A percentile compares a stretch with the other conserved stretches of the same genome.
Conservation (phyloP, 73 alveolate genomes). For the Paramecium tetraurelia region DNA sequence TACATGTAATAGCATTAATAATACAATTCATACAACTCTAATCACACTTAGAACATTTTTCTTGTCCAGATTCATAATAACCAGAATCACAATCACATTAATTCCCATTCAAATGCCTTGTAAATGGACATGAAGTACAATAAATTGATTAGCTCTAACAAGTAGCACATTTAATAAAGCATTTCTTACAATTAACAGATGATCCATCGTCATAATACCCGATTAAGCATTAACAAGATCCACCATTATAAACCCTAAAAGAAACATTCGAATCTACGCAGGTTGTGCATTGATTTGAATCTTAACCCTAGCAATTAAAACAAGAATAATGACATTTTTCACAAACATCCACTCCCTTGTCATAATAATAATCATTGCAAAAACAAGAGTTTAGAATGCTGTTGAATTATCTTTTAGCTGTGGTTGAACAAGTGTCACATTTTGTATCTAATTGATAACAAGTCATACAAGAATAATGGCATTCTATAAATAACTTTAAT, state of each 20-base stretch:
- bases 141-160: not conserved
- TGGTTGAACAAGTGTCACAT: not conserved
- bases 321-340: not conserved
- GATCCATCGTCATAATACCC: constrained; percentile 18
- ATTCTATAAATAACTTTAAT: not conserved
- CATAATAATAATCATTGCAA: not conserved
- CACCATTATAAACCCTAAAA: not conserved
- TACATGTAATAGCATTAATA: not conserved
- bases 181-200: not conserved
- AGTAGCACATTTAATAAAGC: not conserved
- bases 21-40: not conserved
- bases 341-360: not conserved
- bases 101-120: not conserved
- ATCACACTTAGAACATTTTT: not conserved
- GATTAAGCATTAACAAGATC: not conserved
- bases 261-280: not conserved
- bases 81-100: not conserved
- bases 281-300: not conserved
- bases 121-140: not conserved
- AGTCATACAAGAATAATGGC: not conserved
- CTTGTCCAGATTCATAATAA: not conserved
- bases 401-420: not conserved
- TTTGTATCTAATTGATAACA: not conserved
- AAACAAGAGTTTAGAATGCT: not conserved
- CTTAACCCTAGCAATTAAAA: not conserved